Percentiles rank a stretch among this genome's conserved stretches.
Evolutionary conservation across 73 alveolate genomes (phyloP).

Genomic region (Paramecium bursaria): DNA sequence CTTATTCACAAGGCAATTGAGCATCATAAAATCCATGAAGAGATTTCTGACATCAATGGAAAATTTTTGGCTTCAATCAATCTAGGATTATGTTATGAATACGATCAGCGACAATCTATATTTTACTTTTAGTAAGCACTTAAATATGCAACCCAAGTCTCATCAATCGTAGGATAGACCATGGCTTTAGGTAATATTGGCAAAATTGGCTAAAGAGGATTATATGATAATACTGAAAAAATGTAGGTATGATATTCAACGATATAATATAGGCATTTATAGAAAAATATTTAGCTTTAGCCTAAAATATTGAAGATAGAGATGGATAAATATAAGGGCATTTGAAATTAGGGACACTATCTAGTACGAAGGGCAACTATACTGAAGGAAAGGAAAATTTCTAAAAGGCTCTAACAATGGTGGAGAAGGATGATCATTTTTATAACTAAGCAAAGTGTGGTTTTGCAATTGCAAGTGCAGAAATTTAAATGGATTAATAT

Average conservation of each 20-base stretch:
- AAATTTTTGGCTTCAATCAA: constrained; percentile 68
- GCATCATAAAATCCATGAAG: constrained; percentile 67
- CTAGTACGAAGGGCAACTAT: constrained; percentile 55
- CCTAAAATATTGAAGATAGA: constrained; percentile 41
- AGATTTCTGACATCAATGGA: constrained; percentile 64
- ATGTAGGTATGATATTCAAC: constrained; percentile 24
- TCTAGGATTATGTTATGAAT: constrained; percentile 68
- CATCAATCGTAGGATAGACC: constrained; percentile 51
- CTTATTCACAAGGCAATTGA: constrained; percentile 63
- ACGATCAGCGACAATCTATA: constrained; percentile 24
- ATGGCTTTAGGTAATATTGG: constrained; percentile 69
- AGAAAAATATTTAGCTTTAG: constrained; percentile 54
- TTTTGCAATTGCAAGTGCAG: constrained; percentile 67
- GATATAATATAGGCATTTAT: constrained; percentile 13
- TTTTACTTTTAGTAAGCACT: constrained; percentile 59
- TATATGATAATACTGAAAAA: constrained; percentile 61
- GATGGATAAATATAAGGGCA: constrained; percentile 58
- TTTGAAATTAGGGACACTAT: constrained; percentile 58
- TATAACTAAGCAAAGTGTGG: constrained; percentile 70
- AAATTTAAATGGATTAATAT: constrained; percentile 32
- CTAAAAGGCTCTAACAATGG: constrained; percentile 61
- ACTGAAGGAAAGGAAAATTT: constrained; percentile 54
- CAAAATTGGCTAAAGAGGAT: constrained; percentile 60
- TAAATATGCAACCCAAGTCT: constrained; percentile 46
- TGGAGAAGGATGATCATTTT: constrained; percentile 46